Base-by-base conservation (phyloP, 2,329 filamentous ascomycete genomes). In the Ophidiomyces ophidiicola region DNA sequence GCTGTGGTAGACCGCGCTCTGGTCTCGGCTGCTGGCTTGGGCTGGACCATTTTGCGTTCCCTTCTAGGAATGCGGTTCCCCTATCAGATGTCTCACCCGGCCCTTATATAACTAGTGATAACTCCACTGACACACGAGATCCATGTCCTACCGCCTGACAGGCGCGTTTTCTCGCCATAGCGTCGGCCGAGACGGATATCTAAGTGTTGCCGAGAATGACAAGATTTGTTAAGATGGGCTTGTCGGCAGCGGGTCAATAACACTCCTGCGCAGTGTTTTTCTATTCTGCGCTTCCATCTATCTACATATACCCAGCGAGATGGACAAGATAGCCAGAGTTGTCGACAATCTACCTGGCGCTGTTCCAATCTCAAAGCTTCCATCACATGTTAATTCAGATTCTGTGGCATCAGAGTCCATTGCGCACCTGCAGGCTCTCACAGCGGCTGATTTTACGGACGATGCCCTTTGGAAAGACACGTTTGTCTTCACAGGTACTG, bases 401-500 rank as follows among this genome's bases (percentile, higher is more conserved):
- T 15, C 36, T 4, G 36, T 44, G 15, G 40, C 36, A 11, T 26
- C 21, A 6, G n/a, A 36, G n/a, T 44, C 34, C 18, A 18, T 42
- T 29, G 23, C 38, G 10, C 11, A 20, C 17, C 37, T 48, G 7
- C 20, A 32, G 18, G 23, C 35, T 10, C 36, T 48, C 15, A 33
- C 19, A 5, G 26, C 29, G 7, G 19, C 29, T 5, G 38, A 48
- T 8, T 44, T 50, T n/a, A 44, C 41, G 5, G 21, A 32, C 11
- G 42, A 49, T 34, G 48, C 51, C 6, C 37, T 54, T 10, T 55
- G 52, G 52, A 43, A 50, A 7, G 53, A 55, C 29, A 29, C 45
- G n/a, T 53, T 48, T 31, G 48, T 49, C 6, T 38, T 55, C 17
- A 55, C 47, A 1, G 51, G 53, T 14, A 50, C 46, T 3, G 23